Conservation (phyloP, 805 yeast genomes). For the Hyphopichia homilentoma region DNA sequence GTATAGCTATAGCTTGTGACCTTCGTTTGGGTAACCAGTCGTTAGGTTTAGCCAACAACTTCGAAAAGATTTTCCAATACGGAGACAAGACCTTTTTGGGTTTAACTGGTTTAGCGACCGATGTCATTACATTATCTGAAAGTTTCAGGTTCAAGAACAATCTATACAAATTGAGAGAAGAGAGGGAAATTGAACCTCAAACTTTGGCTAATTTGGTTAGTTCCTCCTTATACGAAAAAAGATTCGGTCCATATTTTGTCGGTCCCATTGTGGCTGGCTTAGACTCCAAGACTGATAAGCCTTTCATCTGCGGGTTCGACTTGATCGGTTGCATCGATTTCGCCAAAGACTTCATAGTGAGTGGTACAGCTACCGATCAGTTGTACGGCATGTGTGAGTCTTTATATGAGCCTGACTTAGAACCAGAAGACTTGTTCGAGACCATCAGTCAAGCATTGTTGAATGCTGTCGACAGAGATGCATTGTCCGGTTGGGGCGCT, state of each 20-base stretch:
- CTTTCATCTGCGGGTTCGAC: slow-evolving; percentile 94
- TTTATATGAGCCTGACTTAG: slow-evolving; percentile 88
- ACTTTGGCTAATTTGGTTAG: slow-evolving; percentile 91
- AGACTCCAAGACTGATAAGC: slow-evolving; percentile 74
- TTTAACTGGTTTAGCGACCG: slow-evolving; percentile 92
- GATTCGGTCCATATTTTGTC: slow-evolving; percentile 95
- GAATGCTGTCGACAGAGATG: slow-evolving; percentile 96
- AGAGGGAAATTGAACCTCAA: slow-evolving; percentile 87
- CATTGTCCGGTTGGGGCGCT: slow-evolving; percentile 98
- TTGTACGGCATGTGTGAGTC: slow-evolving; percentile 98
- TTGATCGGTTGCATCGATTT: slow-evolving; percentile 94
- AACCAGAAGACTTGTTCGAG: slow-evolving; percentile 92
- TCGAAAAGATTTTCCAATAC: slow-evolving; percentile 85
- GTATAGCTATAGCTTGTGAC: slow-evolving; percentile 97
- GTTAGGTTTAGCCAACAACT: slow-evolving; percentile 85
- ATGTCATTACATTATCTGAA: slow-evolving; percentile 82
- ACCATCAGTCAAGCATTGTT: slow-evolving; percentile 90
- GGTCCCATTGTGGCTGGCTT: slow-evolving; percentile 97
- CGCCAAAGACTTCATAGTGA: slow-evolving; percentile 90
- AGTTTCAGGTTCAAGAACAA: slow-evolving; percentile 82
- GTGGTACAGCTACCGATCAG: slow-evolving; percentile 97
- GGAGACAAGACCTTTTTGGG: slow-evolving; percentile 83
- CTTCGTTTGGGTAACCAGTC: slow-evolving; percentile 92
- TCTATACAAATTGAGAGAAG: slow-evolving; percentile 86
- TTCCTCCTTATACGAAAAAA: slow-evolving; percentile 80